Evolutionary conservation across 2,329 filamentous ascomycete species (phyloP), one percentile per base, ranked within the genome.

Genomic region (Parascedosporium putredinis): DNA sequence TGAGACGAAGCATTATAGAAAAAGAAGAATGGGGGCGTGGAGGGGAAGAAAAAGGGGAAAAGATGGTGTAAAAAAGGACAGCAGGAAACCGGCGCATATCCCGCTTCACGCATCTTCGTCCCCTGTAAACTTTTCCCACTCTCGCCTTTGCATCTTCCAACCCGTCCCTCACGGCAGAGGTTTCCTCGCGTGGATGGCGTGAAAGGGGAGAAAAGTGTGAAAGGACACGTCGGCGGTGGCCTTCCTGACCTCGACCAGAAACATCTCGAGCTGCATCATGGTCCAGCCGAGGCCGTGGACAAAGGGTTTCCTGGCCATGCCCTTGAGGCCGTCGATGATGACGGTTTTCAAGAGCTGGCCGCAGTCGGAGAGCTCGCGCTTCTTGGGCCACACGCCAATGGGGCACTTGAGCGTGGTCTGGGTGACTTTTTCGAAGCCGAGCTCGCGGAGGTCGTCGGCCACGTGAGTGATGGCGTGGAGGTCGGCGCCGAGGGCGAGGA

Each of bases 331-430:
- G 58, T 65, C 63, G 56, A 68, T 60, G 48, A 68, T 59, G 3
- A 66, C 66, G 23, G 71, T 70, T 29, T 70, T 62, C 52, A 75
- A 56, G 22, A 75, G 64, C 27, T 71, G 61, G 2, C 73, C 73
- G 53, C 69, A 73, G 31, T 70, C 63, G 44, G 68, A 64, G 18
- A 73, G 63, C 3, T 67, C 63, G 23, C 62, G 56, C 50, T 65
- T 64, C 45, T 64, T 63, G 2, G 73, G 66, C 74, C 74, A 77
- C 3, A 66, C 59, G 14, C 74, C 74, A 2, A 75, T 57, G 3
- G 74, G 74, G 6, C 67, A 68, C 56, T 75, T 75, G 22, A 72
- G 66, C 20, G 62, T 62, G 52, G 69, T 66, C 55, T 67, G 64
- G 3, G 55, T 55, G 24, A 75, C 55, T 18, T 62, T 57, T 31